Base-by-base conservation (phyloP, 495 filamentous ascomycete genomes). In the Sordaria brevicollis region DNA sequence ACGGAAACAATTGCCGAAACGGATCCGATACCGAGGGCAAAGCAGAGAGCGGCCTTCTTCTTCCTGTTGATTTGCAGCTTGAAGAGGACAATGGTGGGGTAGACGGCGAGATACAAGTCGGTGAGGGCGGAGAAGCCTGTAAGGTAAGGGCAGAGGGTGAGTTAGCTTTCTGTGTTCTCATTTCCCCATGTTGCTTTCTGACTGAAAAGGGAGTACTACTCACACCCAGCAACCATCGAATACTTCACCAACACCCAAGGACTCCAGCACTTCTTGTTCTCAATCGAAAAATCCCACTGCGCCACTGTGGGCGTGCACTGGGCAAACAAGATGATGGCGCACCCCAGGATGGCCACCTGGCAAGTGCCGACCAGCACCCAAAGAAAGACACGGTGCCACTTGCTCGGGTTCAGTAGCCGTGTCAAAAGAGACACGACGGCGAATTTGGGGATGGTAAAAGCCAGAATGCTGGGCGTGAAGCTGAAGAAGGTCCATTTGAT, bases 81-180 rank as follows among this genome's bases (percentile, higher is more conserved):
- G 69, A 74, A 81, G 7, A 87, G 75, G 5, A 85, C 80, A 5
- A 81, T 65, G 7, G 75, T 72, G 0, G 85, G 85, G 41, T 85
- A 85, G 0, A 83, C 70, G 25, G 85, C 83, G 19, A 87, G 80
- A 35, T 83, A 84, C 6, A 86, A 71, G 70, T 87, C 85, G 37
- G 80, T 67, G 25, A 82, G 76, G 0, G 78, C 82, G 25, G 80
- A 83, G 73, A 83, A 82, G 4, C 77, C 83, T 83, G 38, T 0
- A n/a, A n/a, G n/a, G n/a, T n/a, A n/a, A n/a, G 7, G 35, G 1
- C 15, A n/a, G 29, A 34, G 35, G 8, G 33, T 35, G 7, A 29
- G 43, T 69, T 21, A 37, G n/a, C 43, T 34, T 25, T 35, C 25
- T 43, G 4, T n/a, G n/a, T n/a, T 54, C 21, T 15, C 25, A 7